Conservation (phyloP, 2,329 filamentous ascomycete genomes). For the Clarireedia hainanense region DNA sequence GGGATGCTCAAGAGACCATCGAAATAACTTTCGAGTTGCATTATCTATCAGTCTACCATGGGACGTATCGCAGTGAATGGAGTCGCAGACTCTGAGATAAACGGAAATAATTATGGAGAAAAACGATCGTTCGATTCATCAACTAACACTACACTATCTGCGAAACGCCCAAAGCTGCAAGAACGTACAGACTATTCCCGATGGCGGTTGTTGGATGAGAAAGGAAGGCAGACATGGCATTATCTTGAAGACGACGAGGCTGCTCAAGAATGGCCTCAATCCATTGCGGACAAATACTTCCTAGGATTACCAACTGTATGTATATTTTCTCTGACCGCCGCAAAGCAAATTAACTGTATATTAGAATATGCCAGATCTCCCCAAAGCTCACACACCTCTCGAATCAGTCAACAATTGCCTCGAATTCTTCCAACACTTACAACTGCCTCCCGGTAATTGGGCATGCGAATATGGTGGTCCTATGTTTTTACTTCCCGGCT, state of each 20-base stretch:
- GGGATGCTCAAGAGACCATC: neutral
- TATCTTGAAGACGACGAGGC: slow-evolving; percentile 72
- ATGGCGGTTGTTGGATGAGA: slow-evolving; percentile 80
- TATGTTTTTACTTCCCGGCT: slow-evolving; percentile 85
- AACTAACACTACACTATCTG: slow-evolving; percentile 4
- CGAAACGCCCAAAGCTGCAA: slow-evolving; percentile 40
- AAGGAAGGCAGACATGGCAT: slow-evolving; percentile 87
- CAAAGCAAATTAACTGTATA: slow-evolving; percentile 11
- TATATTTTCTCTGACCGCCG: slow-evolving; percentile 12
- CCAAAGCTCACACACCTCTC: slow-evolving; percentile 62
- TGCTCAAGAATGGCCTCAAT: slow-evolving; percentile 73
- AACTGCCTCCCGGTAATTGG: slow-evolving; percentile 87
- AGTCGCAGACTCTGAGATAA: neutral
- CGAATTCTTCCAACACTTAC: slow-evolving; percentile 80
- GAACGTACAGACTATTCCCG: slow-evolving; percentile 67
- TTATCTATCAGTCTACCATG: neutral
- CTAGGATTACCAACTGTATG: slow-evolving; percentile 70
- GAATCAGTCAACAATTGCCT: slow-evolving; percentile 77
- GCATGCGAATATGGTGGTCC: slow-evolving; percentile 96
- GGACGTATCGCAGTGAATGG: neutral
- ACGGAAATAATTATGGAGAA: slow-evolving; percentile 8
- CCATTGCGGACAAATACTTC: slow-evolving; percentile 80
- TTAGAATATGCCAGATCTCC: slow-evolving; percentile 67
- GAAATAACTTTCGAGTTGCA: neutral
- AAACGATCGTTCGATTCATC: slow-evolving; percentile 18